Evolutionary conservation across 805 yeast species (phyloP).

Genomic region (Starmerella apis): DNA sequence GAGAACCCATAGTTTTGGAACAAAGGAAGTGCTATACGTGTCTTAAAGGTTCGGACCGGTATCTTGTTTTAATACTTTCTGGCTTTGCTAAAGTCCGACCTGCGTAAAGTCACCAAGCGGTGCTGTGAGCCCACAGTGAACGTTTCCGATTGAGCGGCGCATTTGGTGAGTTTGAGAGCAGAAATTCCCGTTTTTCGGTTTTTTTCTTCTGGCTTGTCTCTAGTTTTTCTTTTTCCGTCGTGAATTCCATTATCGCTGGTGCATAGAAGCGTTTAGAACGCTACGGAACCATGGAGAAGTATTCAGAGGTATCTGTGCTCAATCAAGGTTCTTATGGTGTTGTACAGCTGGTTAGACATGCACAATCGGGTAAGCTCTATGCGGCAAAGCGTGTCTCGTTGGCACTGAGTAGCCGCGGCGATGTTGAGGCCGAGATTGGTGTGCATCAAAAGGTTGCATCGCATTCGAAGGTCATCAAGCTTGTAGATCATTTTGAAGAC

Average conservation of each 20-base stretch:
- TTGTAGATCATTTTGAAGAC: constrained; percentile 60
- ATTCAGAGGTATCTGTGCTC: constrained; percentile 48
- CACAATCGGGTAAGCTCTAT: constrained; percentile 42
- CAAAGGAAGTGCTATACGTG: no score
- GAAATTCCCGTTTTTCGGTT: background rate
- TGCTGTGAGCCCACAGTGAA: background rate
- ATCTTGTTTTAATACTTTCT: no score
- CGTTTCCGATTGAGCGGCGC: background rate
- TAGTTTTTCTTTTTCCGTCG: background rate
- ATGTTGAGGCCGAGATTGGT: constrained; percentile 35
- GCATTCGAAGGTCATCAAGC: constrained; percentile 68
- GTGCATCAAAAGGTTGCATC: constrained; percentile 64
- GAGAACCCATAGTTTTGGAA: no score
- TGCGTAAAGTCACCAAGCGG: no score
- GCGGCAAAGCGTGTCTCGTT: constrained; percentile 67
- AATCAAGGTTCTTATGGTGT: constrained; percentile 92
- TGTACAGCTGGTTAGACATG: constrained; percentile 76
- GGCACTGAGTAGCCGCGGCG: constrained; percentile 15
- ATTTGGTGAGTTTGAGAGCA: background rate
- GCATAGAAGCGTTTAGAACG: background rate
- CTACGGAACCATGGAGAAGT: constrained; percentile 28
- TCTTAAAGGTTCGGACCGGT: no score
- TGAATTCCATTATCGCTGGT: background rate
- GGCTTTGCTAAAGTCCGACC: no score
- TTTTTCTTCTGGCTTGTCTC: background rate